A percentile compares a stretch with the other conserved stretches of the same genome.
Evolutionary conservation across 2,329 filamentous ascomycete species (phyloP).

Genomic region (Exophiala viscosa): DNA sequence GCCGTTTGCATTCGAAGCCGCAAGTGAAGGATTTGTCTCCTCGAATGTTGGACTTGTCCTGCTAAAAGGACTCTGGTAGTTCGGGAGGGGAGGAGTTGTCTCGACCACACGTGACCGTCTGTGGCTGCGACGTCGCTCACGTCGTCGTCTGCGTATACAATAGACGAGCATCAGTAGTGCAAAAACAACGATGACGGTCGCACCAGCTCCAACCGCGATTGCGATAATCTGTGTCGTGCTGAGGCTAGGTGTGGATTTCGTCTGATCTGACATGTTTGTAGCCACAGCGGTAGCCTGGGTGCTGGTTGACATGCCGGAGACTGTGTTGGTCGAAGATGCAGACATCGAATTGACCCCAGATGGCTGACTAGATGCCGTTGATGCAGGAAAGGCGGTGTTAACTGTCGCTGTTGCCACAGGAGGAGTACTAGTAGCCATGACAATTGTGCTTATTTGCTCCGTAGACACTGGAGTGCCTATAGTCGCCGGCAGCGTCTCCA

Average conservation of each 20-base stretch:
- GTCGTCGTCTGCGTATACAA: conserved; percentile 32
- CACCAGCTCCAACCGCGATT: conserved; percentile 55
- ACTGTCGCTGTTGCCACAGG: conserved; percentile 12
- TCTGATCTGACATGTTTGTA: conserved; percentile 4
- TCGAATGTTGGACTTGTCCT: conserved; percentile 17
- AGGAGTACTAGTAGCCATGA: conserved; percentile 15
- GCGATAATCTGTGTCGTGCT: conserved; percentile 53
- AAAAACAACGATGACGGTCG: conserved; percentile 48
- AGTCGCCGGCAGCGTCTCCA: conserved; percentile 12
- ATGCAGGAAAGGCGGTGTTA: background rate
- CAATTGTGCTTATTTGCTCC: conserved; percentile 22
- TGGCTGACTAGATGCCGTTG: conserved; percentile 11
- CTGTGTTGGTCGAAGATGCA: conserved; percentile 5
- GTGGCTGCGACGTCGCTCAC: conserved; percentile 31
- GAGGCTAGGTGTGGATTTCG: conserved; percentile 24
- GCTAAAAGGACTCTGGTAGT: conserved; percentile 18
- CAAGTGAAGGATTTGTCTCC: background rate
- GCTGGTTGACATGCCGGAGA: conserved; percentile 23
- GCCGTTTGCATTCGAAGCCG: conserved; percentile 4
- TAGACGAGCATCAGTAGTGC: conserved; percentile 39
- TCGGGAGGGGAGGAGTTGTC: conserved; percentile 30
- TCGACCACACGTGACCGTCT: conserved; percentile 38
- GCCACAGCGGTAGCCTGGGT: conserved; percentile 13
- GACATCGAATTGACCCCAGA: background rate
- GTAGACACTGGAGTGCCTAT: conserved; percentile 19